phyloP scores from a whole-genome alignment of 805 yeast species.

The Schwanniomyces vanrijiae region DNA sequence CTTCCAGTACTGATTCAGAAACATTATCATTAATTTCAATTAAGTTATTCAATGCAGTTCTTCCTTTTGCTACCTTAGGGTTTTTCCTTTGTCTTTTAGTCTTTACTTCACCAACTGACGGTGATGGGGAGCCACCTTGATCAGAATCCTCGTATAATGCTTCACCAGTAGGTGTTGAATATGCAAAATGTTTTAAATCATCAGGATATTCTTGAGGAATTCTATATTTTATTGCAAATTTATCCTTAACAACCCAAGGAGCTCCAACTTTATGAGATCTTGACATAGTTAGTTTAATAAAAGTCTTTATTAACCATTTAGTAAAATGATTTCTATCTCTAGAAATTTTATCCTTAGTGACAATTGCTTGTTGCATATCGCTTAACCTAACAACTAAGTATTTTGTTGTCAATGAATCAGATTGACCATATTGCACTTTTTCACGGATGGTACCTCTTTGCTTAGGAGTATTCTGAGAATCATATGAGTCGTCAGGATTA shows the following conservation, averaged over 20 bases:
- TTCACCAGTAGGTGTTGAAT: slow-evolving; percentile 33
- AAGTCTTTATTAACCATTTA: slow-evolving; percentile 86
- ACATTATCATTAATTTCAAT: neutral
- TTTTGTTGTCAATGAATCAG: slow-evolving; percentile 44
- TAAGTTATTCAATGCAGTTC: slow-evolving; percentile 1
- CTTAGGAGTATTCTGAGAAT: slow-evolving; percentile 16
- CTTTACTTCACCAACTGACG: neutral
- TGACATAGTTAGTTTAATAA: slow-evolving; percentile 73
- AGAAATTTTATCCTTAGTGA: slow-evolving; percentile 69
- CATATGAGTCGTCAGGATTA: slow-evolving; percentile 14
- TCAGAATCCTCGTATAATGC: slow-evolving; percentile 18
- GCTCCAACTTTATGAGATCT: slow-evolving; percentile 86
- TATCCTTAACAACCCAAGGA: slow-evolving; percentile 90
- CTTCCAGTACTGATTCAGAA: neutral
- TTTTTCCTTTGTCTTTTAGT: neutral
- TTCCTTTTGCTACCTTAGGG: slow-evolving; percentile 2
- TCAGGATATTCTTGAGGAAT: slow-evolving; percentile 63
- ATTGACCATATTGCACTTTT: slow-evolving; percentile 68
- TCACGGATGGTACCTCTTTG: slow-evolving; percentile 72
- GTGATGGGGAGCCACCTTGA: slow-evolving; percentile 1
- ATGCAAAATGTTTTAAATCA: slow-evolving; percentile 44
- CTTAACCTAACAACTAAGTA: slow-evolving; percentile 66
- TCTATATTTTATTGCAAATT: slow-evolving; percentile 68
- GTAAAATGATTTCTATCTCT: slow-evolving; percentile 88
- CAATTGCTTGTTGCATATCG: slow-evolving; percentile 59